Evolutionary conservation across 495 filamentous ascomycete species (phyloP).

Genomic region (Evernia prunastri): DNA sequence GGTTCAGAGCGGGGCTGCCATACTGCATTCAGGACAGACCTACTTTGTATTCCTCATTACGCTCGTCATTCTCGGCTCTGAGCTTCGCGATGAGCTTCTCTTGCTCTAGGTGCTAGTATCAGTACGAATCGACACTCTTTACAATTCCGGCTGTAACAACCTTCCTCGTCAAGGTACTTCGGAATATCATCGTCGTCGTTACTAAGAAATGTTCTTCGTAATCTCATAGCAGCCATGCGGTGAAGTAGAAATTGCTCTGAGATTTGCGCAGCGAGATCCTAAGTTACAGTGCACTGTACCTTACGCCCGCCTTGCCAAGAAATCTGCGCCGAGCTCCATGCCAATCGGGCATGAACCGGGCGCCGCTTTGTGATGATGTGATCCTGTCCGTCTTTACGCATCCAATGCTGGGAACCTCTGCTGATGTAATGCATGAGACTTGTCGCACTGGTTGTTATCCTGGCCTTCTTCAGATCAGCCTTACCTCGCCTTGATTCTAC

Average conservation of each 20-base stretch:
- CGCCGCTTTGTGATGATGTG: no score
- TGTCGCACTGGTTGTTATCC: no score
- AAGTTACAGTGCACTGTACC: no score
- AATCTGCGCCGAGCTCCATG: no score
- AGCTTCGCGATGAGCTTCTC: conserved; percentile 59
- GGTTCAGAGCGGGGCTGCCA: conserved; percentile 12
- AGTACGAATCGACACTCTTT: conserved; percentile 13
- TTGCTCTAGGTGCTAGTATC: conserved; percentile 50
- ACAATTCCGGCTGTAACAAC: conserved; percentile 28
- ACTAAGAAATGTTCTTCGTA: conserved; percentile 56
- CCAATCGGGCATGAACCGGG: no score
- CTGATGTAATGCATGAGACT: no score
- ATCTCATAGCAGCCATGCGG: conserved; percentile 44
- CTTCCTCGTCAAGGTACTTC: conserved; percentile 59
- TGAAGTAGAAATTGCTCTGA: neutral
- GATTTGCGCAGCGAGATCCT: no score
- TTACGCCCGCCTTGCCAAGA: no score
- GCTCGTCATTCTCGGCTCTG: conserved; percentile 46
- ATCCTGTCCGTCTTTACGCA: no score
- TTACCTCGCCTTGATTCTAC: no score
- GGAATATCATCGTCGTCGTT: conserved; percentile 39
- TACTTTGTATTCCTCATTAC: conserved; percentile 56
- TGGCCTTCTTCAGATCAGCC: no score
- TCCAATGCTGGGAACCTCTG: no score
- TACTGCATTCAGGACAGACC: conserved; percentile 10